Conservation (phyloP, 345 rosid species). For the Populus tremula region DNA sequence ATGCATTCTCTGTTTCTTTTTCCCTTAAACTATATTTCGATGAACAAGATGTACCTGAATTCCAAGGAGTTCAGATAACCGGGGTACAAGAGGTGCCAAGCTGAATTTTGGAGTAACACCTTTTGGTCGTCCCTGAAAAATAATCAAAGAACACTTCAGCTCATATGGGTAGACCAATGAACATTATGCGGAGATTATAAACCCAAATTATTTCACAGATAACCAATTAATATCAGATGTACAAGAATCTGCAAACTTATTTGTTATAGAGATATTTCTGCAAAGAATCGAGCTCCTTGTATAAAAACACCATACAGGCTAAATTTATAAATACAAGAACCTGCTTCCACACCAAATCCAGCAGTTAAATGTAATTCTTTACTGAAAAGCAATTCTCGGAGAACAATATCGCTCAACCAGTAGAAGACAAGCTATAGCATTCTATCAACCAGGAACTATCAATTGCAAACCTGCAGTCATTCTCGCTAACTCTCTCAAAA, state of each 20-base stretch:
- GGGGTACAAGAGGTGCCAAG: constrained; percentile 83
- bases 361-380: background rate
- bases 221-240: background rate
- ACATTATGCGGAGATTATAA: too few species aligned
- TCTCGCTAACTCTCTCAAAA: background rate
- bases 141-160: constrained; percentile 3
- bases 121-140: constrained; percentile 79
- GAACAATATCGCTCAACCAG: background rate
- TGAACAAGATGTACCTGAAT: constrained; percentile 51
- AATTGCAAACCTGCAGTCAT: background rate
- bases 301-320: background rate
- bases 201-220: background rate
- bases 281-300: background rate
- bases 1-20: too few species aligned
- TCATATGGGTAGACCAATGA: background rate
- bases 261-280: background rate
- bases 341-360: background rate
- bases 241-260: background rate
- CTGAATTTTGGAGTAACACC: constrained; percentile 92
- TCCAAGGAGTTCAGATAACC: constrained; percentile 84
- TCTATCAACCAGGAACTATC: background rate
- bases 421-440: background rate
- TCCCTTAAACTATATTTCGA: background rate
- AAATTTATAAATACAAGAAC: background rate
- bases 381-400: background rate